Base-by-base conservation (phyloP, 2,329 filamentous ascomycete genomes). In the Pseudocercospora eumusae region DNA sequence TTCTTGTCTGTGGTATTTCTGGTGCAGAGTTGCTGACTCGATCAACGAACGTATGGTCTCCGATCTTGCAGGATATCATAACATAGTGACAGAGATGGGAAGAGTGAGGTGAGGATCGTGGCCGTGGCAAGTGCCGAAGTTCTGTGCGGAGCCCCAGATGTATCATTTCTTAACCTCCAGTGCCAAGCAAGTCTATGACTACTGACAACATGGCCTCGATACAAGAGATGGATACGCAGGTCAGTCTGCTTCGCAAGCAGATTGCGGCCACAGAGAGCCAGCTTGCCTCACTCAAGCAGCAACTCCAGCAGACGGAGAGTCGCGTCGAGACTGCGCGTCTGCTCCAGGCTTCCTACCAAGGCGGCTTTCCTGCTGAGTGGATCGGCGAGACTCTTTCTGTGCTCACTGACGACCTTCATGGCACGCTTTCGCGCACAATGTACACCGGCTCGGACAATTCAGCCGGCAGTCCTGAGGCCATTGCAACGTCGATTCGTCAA, bases 221-320 rank as follows among this genome's bases (percentile, higher is more conserved):
- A 53, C 58, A 63, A 15, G 58, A 55, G 15, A 63, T 68, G 59
- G 66, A 64, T 47, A 56, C 64, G 15, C 68, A 75, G 36, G 69
- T 80, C 61, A 69, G 71, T n/a, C 73, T 74, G 25, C 70, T 81
- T 49, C 75, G 75, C 56, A 67, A 75, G 62, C 78, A 81, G 60
- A 78, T 82, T 57, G 70, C 72, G 44, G 71, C 73, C 49, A 78
- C 78, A 57, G 79, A 81, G 69, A 68, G 69, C 8, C 76, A 78
- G 56, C 73, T 82, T 5, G 67, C 68, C 25, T 71, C 74, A 44
- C 72, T 81, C 27, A 75, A 75, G 52, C 68, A 72, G 33, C 77
- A 81, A 62, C 73, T 81, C 5, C 73, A 75, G 15, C 74, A 79
- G 66, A 77, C 77, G 7, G 78, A 81, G 63, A 69, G 73, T 36